Conservation (phyloP, 2,329 filamentous ascomycete species). For the Thielaviopsis euricoi region DNA sequence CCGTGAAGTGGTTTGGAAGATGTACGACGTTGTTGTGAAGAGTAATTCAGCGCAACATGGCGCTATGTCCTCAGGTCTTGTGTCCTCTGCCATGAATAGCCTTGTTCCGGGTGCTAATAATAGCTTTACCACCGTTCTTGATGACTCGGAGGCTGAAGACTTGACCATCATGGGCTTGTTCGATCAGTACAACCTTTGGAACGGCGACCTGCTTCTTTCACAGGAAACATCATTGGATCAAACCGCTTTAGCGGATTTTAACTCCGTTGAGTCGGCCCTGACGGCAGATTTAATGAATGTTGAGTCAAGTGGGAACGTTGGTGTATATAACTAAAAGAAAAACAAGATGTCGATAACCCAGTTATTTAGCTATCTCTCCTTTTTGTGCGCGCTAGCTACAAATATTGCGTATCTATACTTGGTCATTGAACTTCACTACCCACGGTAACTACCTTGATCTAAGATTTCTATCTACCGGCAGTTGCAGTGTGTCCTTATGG, state of each 20-base stretch:
- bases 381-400: not conserved
- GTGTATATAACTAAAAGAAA: not conserved
- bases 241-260: not conserved
- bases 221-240: not conserved
- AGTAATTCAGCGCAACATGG: not conserved
- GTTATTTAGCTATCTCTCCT: not conserved
- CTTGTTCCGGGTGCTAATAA: not conserved
- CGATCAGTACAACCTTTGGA: not conserved
- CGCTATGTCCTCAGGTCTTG: not conserved
- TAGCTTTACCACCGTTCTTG: not conserved
- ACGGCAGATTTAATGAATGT: not conserved
- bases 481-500: too few species aligned
- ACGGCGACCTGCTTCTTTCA: not conserved
- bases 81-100: not conserved
- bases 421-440: too few species aligned
- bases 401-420: too few species aligned
- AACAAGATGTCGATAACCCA: not conserved
- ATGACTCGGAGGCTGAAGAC: not conserved
- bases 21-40: constrained; percentile 37
- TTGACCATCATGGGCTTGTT: not conserved
- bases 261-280: not conserved
- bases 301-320: not conserved
- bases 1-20: constrained; percentile 44
- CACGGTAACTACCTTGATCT: not conserved
- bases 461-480: too few species aligned